Percentiles rank a stretch among this genome's conserved stretches.
These are phyloP conservation scores for Carex kokanica DNA, from an alignment of 176 grass and related monocot genomes.

Conservation along the genomic window DNA sequence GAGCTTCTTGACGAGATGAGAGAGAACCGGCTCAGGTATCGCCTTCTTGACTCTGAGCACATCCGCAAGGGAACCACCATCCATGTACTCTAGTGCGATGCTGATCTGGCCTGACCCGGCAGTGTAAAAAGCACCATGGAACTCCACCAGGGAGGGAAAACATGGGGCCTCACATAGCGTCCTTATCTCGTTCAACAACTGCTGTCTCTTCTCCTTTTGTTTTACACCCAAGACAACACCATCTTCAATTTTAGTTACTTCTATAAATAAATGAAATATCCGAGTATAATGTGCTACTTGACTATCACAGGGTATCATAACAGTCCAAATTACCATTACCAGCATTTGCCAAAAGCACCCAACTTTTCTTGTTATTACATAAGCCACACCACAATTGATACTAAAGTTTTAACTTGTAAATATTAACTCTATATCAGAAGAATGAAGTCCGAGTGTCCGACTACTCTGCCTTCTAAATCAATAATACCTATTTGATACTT, in stretches of 20 bases:
- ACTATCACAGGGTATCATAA: neutral
- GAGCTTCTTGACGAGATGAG: conserved; percentile 67
- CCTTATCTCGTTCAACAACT: conserved; percentile 97
- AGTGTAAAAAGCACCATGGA: conserved; percentile 94
- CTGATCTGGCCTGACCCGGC: conserved; percentile 90
- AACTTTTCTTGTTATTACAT: neutral
- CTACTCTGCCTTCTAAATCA: neutral
- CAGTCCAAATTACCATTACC: neutral
- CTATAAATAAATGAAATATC: conserved; percentile 17
- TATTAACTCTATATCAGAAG: no score
- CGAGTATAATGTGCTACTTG: neutral
- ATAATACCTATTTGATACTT: neutral
- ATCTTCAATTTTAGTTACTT: conserved; percentile 1
- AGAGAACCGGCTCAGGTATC: conserved; percentile 79
- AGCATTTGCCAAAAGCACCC: neutral
- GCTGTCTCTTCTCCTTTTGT: conserved; percentile 90
- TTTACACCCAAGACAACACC: conserved; percentile 20
- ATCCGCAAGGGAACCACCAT: conserved; percentile 92
- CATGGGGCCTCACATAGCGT: conserved; percentile 82
- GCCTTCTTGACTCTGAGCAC: conserved; percentile 66
- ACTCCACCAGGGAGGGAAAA: conserved; percentile 82
- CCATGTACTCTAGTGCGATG: conserved; percentile 97
- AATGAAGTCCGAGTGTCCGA: no score
- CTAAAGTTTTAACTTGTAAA: neutral
- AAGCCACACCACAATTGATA: neutral